Evolutionary conservation across 2,329 filamentous ascomycete genomes (phyloP).

Genomic region (Penicillium sp.): DNA sequence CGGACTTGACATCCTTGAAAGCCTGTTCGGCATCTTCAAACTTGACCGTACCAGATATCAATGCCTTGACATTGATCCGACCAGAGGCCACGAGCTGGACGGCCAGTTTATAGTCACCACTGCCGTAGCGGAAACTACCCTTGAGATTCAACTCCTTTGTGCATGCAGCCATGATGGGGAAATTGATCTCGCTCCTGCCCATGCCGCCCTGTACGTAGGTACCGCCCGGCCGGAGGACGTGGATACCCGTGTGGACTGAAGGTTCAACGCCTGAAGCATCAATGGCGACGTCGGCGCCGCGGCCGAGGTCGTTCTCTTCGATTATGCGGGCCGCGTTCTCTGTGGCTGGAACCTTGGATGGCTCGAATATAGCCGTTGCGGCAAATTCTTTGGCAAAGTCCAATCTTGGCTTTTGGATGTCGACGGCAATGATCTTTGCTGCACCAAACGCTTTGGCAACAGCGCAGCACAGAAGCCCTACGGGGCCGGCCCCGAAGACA

Average conservation of each 20-base stretch:
- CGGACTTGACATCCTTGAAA: constrained; percentile 83
- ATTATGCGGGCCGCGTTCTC: constrained; percentile 76
- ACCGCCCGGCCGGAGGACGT: constrained; percentile 72
- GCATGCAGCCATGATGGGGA: constrained; percentile 90
- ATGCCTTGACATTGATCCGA: constrained; percentile 74
- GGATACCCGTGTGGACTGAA: constrained; percentile 75
- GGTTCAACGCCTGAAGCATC: constrained; percentile 81
- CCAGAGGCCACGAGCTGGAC: constrained; percentile 76
- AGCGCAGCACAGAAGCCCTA: constrained; percentile 85
- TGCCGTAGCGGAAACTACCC: constrained; percentile 87
- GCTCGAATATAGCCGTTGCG: constrained; percentile 59
- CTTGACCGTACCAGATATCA: constrained; percentile 77
- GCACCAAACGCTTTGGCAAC: constrained; percentile 88
- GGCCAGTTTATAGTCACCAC: constrained; percentile 85
- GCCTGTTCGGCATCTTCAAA: constrained; percentile 85
- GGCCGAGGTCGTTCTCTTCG: constrained; percentile 64
- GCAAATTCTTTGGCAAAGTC: constrained; percentile 78
- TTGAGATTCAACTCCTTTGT: constrained; percentile 85
- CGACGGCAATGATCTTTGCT: constrained; percentile 79
- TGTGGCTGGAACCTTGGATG: constrained; percentile 64
- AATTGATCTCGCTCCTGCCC: constrained; percentile 84
- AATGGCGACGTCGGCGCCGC: constrained; percentile 77
- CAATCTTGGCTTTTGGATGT: constrained; percentile 80
- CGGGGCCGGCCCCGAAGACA: constrained; percentile 84
- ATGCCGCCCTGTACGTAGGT: constrained; percentile 87